phyloP scores from a whole-genome alignment of 441 rosid species.

The Lepidium campestre region DNA sequence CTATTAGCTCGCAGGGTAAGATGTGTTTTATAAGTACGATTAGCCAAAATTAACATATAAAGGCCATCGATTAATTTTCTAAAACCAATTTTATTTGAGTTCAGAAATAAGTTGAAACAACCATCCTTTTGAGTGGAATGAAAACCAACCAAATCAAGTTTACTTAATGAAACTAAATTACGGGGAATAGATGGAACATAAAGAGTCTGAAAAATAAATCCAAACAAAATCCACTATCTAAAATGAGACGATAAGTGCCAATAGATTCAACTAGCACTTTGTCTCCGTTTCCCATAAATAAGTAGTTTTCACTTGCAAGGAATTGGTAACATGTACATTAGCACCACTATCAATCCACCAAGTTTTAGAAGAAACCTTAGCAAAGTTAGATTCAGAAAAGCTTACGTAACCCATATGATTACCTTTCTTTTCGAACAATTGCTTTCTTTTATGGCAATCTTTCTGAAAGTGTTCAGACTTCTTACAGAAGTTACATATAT shows the following conservation, averaged over 20 bases:
- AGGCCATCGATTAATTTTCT: neutral
- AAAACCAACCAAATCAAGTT: constrained; percentile 4
- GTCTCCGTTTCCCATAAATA: neutral
- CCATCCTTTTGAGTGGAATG: neutral
- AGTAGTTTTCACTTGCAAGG: neutral
- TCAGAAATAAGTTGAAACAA: neutral
- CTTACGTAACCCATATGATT: neutral
- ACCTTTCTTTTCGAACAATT: neutral
- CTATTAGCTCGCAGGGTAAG: neutral
- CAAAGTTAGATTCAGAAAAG: neutral
- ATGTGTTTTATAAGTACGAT: too few relatives aligned
- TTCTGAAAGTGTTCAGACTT: neutral
- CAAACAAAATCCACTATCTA: neutral
- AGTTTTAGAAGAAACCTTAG: neutral
- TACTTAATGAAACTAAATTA: neutral
- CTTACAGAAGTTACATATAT: neutral
- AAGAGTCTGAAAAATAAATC: neutral
- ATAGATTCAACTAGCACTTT: neutral
- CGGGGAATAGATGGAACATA: neutral
- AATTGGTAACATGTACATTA: neutral
- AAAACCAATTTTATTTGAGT: neutral
- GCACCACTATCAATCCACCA: neutral
- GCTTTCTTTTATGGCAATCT: neutral
- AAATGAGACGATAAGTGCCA: neutral
- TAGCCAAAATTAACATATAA: neutral